A percentile compares a stretch with the other conserved stretches of the same genome.
These are phyloP conservation scores for Boletus sp. DNA, from an alignment of 768 basidiomycete genomes.

Conservation along the genomic window DNA sequence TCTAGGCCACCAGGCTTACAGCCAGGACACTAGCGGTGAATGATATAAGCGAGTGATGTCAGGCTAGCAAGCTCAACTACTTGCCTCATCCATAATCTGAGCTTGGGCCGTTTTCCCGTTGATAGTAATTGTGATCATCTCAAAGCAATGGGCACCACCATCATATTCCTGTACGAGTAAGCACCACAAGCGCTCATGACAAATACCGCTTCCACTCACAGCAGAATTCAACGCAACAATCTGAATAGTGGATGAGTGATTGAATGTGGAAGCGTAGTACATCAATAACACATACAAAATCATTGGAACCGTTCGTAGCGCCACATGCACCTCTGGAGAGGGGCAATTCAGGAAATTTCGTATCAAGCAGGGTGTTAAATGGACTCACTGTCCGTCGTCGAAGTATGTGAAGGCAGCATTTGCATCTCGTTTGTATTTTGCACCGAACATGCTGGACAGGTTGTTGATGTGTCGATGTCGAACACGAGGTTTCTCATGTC, in stretches of 20 bases:
- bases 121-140: slow-evolving; percentile 42
- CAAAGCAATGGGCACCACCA: slow-evolving; percentile 40
- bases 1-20: slow-evolving; percentile 45
- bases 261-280: too few species aligned
- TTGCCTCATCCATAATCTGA: slow-evolving; percentile 43
- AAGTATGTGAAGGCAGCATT: slow-evolving; percentile 28
- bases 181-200: not conserved
- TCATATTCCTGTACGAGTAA: slow-evolving; percentile 36
- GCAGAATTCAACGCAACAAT: slow-evolving; percentile 43
- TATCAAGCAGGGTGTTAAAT: not conserved
- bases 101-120: slow-evolving; percentile 38
- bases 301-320: slow-evolving; percentile 15
- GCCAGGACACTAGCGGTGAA: slow-evolving; percentile 33
- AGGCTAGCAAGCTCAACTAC: slow-evolving; percentile 4
- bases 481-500: slow-evolving; percentile 10
- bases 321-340: slow-evolving; percentile 42
- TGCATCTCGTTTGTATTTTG: slow-evolving; percentile 16
- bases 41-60: not conserved
- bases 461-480: slow-evolving; percentile 6
- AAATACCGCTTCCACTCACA: slow-evolving; percentile 25
- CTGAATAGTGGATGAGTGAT: slow-evolving; percentile 22
- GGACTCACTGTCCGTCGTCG: slow-evolving; percentile 23
- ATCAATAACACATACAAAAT: slow-evolving; percentile 23
- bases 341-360: not conserved
- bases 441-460: not conserved